Percentiles rank a stretch among this genome's conserved stretches.
Evolutionary conservation across 1,139 yeast genomes (phyloP).

Genomic region (Pichia sp.): DNA sequence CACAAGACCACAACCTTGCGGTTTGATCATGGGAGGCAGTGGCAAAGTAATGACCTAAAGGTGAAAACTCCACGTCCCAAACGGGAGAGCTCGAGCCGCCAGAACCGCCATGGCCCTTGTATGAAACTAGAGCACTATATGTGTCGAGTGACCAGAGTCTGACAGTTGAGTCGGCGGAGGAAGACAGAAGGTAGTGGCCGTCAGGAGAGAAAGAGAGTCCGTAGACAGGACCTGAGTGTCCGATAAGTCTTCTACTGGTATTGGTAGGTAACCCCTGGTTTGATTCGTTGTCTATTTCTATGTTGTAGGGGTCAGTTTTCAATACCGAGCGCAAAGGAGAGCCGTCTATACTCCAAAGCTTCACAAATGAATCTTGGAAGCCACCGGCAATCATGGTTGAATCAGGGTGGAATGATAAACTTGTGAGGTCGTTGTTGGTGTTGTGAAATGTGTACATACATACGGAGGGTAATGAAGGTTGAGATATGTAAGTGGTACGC

Average conservation of each 20-base stretch:
- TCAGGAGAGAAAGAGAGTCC: slow-evolving; percentile 91
- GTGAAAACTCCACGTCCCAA: slow-evolving; percentile 95
- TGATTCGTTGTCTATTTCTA: slow-evolving; percentile 20
- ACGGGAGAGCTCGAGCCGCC: slow-evolving; percentile 65
- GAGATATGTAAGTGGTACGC: slow-evolving; percentile 32
- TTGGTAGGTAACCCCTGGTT: slow-evolving; percentile 27
- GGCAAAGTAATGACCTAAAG: slow-evolving; percentile 94
- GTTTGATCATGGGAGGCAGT: slow-evolving; percentile 98
- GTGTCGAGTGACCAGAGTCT: slow-evolving; percentile 94
- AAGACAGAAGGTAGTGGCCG: slow-evolving; percentile 70
- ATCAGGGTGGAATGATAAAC: slow-evolving; percentile 81
- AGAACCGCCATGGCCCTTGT: slow-evolving; percentile 66
- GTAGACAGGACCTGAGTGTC: slow-evolving; percentile 93
- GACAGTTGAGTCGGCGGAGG: slow-evolving; percentile 89
- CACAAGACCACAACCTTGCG: slow-evolving; percentile 96
- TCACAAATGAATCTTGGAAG: slow-evolving; percentile 84
- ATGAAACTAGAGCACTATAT: slow-evolving; percentile 82
- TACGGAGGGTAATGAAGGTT: slow-evolving; percentile 86
- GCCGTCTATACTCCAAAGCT: slow-evolving; percentile 91
- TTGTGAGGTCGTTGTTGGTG: slow-evolving; percentile 81
- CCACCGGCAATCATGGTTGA: slow-evolving; percentile 89
- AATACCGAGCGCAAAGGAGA: slow-evolving; percentile 67
- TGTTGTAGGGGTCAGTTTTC: slow-evolving; percentile 55
- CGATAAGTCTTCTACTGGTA: slow-evolving; percentile 62
- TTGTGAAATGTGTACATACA: slow-evolving; percentile 99